These are phyloP conservation scores for Citrus trifoliata DNA, from an alignment of 345 rosid genomes.

Conservation along the genomic window DNA sequence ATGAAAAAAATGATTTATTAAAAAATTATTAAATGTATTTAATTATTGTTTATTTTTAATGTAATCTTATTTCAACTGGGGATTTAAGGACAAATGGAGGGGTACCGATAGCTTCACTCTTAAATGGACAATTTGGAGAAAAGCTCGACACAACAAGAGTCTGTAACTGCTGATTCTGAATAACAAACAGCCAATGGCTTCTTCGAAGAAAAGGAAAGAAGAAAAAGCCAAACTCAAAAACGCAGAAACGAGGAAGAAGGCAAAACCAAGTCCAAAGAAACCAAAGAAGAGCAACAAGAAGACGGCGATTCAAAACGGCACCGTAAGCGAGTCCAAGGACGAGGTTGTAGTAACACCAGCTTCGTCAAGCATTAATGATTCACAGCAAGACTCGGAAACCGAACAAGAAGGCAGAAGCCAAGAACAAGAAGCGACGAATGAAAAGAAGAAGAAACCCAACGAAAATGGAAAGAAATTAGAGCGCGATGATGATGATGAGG, in stretches of 20 bases:
- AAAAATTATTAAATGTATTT: too few relatives aligned
- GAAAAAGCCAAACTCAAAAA: neutral
- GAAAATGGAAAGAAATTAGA: conserved; percentile 17
- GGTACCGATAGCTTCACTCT: too few relatives aligned
- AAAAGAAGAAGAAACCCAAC: conserved; percentile 14
- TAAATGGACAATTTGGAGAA: too few relatives aligned
- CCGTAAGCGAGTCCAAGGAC: neutral
- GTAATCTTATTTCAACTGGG: too few relatives aligned
- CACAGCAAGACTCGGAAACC: conserved; percentile 14
- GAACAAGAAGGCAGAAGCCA: conserved; percentile 14
- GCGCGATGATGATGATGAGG: conserved; percentile 31
- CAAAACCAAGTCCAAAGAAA: neutral
- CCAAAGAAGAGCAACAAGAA: neutral
- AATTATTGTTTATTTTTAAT: too few relatives aligned
- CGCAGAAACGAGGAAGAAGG: conserved; percentile 7
- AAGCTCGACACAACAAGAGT: too few relatives aligned
- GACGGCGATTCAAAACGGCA: conserved; percentile 8
- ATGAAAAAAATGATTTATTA: too few relatives aligned
- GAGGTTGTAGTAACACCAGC: conserved; percentile 4
- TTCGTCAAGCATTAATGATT: conserved; percentile 21
- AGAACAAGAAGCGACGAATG: neutral
- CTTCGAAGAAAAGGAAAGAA: conserved; percentile 28
- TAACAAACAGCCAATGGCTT: conserved; percentile 27
- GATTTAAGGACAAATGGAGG: too few relatives aligned
- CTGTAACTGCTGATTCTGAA: neutral